These are phyloP conservation scores for Wickerhamiella cacticola DNA, from an alignment of 805 yeast genomes.

Conservation along the genomic window DNA sequence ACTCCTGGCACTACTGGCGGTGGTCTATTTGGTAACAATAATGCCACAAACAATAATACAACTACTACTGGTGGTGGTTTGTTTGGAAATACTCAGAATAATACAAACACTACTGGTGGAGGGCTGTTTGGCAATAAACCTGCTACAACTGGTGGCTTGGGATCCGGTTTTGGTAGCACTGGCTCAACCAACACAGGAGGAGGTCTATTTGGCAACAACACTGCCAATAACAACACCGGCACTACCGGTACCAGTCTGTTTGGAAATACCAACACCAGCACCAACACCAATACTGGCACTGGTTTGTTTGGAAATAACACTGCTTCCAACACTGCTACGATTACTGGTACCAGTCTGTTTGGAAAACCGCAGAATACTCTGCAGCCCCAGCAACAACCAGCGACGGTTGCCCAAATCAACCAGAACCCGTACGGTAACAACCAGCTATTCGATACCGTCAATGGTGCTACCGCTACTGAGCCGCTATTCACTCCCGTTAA, in stretches of 20 bases:
- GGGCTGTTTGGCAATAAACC: constrained; percentile 10
- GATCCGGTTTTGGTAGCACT: constrained; percentile 15
- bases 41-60: constrained; percentile 11
- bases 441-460: constrained; percentile 40
- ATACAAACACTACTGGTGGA: neutral
- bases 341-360: constrained; percentile 22
- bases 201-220: constrained; percentile 20
- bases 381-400: constrained; percentile 23
- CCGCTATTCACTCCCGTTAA: constrained; percentile 41
- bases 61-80: constrained; percentile 21
- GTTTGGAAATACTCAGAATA: constrained; percentile 18
- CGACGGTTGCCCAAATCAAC: constrained; percentile 30
- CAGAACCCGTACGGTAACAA: constrained; percentile 71
- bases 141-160: constrained; percentile 2
- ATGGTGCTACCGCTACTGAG: constrained; percentile 30
- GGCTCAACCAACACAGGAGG: constrained; percentile 17
- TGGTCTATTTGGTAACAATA: constrained; percentile 24
- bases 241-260: constrained; percentile 17
- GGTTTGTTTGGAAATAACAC: constrained; percentile 21
- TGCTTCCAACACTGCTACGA: constrained; percentile 17
- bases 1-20: constrained; percentile 21
- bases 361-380: constrained; percentile 19
- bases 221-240: constrained; percentile 15
- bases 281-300: constrained; percentile 5
- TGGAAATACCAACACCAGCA: constrained; percentile 13